Evolutionary conservation across 2,329 filamentous ascomycete species (phyloP).

Genomic region (Talaromyces sp.): DNA sequence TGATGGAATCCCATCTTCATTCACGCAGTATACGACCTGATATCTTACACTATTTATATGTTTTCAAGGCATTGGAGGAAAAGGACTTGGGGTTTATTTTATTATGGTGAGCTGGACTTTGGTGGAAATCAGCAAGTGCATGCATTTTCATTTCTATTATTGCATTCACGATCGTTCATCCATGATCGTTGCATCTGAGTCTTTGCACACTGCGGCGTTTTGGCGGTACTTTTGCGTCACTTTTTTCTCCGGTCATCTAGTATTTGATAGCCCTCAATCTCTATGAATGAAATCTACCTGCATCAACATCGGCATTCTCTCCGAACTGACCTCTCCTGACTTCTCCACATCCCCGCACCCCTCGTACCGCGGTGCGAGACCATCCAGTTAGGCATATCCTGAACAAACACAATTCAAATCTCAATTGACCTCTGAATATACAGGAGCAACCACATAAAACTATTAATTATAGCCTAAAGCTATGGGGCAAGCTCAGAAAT

Average conservation of each 20-base stretch:
- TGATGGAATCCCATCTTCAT: slow-evolving; percentile 10
- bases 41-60: slow-evolving; percentile 21
- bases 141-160: slow-evolving; percentile 13
- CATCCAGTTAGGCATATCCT: neutral
- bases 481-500: slow-evolving; percentile 25
- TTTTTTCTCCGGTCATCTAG: slow-evolving; percentile 7
- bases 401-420: neutral
- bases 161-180: slow-evolving; percentile 16
- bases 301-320: slow-evolving; percentile 24
- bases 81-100: slow-evolving; percentile 10
- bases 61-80: slow-evolving; percentile 17
- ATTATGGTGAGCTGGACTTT: slow-evolving; percentile 16
- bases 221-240: slow-evolving; percentile 12
- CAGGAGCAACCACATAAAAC: too few species aligned
- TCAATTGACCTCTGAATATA: neutral
- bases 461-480: neutral
- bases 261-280: slow-evolving; percentile 16
- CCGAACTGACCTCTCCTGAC: slow-evolving; percentile 16
- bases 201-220: slow-evolving; percentile 25
- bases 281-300: slow-evolving; percentile 14
- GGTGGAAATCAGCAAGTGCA: slow-evolving; percentile 21
- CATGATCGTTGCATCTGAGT: slow-evolving; percentile 24
- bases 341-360: slow-evolving; percentile 17
- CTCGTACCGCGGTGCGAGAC: neutral
- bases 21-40: slow-evolving; percentile 30